A percentile compares a stretch with the other conserved stretches of the same genome.
phyloP scores from a whole-genome alignment of 306 rosid genomes.

The Arachis stenosperma region DNA sequence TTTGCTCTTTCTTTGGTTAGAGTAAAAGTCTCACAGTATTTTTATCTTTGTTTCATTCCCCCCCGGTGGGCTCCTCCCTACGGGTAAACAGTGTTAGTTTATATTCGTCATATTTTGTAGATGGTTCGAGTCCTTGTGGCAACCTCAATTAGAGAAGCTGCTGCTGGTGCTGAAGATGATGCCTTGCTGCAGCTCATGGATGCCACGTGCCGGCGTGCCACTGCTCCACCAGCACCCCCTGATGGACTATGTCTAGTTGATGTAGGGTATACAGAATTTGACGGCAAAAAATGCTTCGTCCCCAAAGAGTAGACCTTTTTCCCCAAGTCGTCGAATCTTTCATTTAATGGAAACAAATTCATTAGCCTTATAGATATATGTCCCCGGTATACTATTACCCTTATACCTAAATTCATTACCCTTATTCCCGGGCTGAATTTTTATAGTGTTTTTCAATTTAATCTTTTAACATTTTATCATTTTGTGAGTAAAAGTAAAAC shows the following conservation, averaged over 20 bases:
- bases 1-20: constrained; percentile 8
- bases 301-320: constrained; percentile 40
- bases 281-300: constrained; percentile 57
- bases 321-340: constrained; percentile 7
- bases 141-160: constrained; percentile 91
- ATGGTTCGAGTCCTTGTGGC: constrained; percentile 97
- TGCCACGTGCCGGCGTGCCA: constrained; percentile 93
- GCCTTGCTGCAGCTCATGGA: constrained; percentile 78
- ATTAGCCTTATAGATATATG: too few species aligned
- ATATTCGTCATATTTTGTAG: constrained; percentile 46
- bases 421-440: constrained; percentile 8
- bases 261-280: constrained; percentile 85
- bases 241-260: constrained; percentile 85
- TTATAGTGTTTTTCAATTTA: not conserved
- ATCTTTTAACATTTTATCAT: constrained; percentile 2
- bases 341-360: not conserved
- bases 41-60: not conserved
- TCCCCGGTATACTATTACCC: too few species aligned
- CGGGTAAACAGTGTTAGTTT: not conserved
- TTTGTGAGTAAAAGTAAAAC: not conserved
- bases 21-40: not conserved
- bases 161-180: constrained; percentile 86
- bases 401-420: too few species aligned
- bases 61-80: not conserved
- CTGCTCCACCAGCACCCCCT: constrained; percentile 97